Evolutionary conservation across 2,329 filamentous ascomycete genomes (phyloP), one percentile per base, ranked within the genome.

Genomic region (Phoma sp.): DNA sequence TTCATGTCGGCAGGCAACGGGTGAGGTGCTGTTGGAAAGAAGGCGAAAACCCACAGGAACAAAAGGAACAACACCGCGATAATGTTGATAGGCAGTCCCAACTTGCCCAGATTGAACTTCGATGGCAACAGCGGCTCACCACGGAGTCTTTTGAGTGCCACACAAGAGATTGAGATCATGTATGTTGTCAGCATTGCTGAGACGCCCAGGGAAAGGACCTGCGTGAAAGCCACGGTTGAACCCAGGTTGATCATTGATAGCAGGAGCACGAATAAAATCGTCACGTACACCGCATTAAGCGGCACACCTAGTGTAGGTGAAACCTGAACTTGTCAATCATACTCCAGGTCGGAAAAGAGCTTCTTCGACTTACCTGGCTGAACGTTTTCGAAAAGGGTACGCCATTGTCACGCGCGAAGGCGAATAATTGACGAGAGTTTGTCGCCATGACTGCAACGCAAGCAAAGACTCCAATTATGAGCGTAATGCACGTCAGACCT

Each of bases 1-100:
- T 82, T 81, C 78, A 81, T 81, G 8, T 71, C 76, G 24, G 60
- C 79, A 76, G 41, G 65, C 61, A 48, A 74, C 72, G 63, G 81
- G 77, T 70, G 80, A 2, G 65, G 61, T 9, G 17, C 51, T 25
- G 62, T 46, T 0, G 79, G 78, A 43, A 80, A 80, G 50, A 81
- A 80, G 0, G 70, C 67, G 46, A 80, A 79, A 2, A 80, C 48
- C 46, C 77, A 80, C 3, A 76, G 55, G 0, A 78, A 74, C 1
- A 74, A 27, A 5, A 80, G 55, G 50, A 78, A 81, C 0, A 67
- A 37, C 15, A 81, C 59, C 1, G 77, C 67, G 17, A 73, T 65
- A 12, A 77, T 61, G 47, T 81, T 81, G 58, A 81, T 68, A 1
- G 71, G 61, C 50, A 80, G 58, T 0, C 80, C 79, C 36, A 63